Conservation (phyloP, 1,139 yeast genomes). For the Nakaseomyces bracarensis region DNA sequence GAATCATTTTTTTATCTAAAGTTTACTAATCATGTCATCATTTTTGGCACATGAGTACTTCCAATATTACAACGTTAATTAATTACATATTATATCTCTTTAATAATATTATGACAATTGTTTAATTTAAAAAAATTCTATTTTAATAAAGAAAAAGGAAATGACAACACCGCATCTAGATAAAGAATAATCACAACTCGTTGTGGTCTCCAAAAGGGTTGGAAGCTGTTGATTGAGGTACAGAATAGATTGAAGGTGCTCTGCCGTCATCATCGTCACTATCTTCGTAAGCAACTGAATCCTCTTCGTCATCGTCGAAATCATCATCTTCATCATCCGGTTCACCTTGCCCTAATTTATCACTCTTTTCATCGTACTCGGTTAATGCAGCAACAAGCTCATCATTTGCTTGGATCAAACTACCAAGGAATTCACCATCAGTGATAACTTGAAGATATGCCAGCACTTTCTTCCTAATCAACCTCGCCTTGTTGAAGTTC, state of each 20-base stretch:
- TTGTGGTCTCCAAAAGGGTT: slow-evolving; percentile 27
- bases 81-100: too few relatives aligned
- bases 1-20: too few relatives aligned
- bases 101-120: too few relatives aligned
- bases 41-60: too few relatives aligned
- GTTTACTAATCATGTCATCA: too few relatives aligned
- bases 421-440: slow-evolving; percentile 75
- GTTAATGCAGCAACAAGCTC: slow-evolving; percentile 69
- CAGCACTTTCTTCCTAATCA: slow-evolving; percentile 66
- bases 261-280: slow-evolving; percentile 9
- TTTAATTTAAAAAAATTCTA: too few relatives aligned
- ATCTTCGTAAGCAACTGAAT: slow-evolving; percentile 5
- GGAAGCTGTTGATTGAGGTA: slow-evolving; percentile 12
- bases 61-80: too few relatives aligned
- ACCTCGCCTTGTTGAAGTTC: slow-evolving; percentile 66
- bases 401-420: slow-evolving; percentile 81
- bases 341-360: slow-evolving; percentile 39
- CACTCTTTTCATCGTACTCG: slow-evolving; percentile 53
- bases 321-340: slow-evolving; percentile 19
- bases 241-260: slow-evolving; percentile 9
- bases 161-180: too few relatives aligned
- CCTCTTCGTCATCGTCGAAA: slow-evolving; percentile 13
- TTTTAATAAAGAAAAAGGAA: too few relatives aligned
- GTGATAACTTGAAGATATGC: slow-evolving; percentile 75
- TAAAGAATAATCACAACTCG: slow-evolving; percentile 12